A percentile compares a stretch with the other conserved stretches of the same genome.
Evolutionary conservation across 495 filamentous ascomycete genomes (phyloP).

Genomic region (Penicillium ucsense): DNA sequence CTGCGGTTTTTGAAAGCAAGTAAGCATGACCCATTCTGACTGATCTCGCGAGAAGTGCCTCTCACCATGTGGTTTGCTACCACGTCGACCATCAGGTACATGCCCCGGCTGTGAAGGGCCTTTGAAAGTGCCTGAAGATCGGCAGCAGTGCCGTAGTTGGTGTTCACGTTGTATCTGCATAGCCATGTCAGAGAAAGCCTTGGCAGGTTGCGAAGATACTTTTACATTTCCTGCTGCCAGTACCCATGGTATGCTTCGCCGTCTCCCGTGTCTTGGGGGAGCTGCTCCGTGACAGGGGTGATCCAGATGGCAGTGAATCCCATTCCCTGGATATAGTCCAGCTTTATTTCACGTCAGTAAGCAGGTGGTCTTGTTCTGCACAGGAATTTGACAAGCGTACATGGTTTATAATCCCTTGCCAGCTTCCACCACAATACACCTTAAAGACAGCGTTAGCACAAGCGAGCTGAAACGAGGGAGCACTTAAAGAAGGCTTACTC

Average conservation of each 20-base stretch:
- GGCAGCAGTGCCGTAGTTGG: constrained; percentile 51
- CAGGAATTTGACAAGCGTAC: constrained; percentile 24
- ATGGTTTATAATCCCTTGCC: constrained; percentile 60
- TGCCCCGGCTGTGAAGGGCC: constrained; percentile 51
- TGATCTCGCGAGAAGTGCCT: no score
- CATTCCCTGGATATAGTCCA: constrained; percentile 56
- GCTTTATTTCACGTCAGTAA: constrained; percentile 6
- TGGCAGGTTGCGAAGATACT: background rate
- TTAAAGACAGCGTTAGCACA: background rate
- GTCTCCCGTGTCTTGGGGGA: constrained; percentile 40
- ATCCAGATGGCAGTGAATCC: constrained; percentile 83
- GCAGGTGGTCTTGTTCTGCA: background rate
- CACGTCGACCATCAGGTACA: constrained; percentile 75
- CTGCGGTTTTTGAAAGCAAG: constrained; percentile 20
- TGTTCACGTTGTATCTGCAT: constrained; percentile 45
- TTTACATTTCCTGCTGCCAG: constrained; percentile 58
- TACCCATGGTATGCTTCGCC: constrained; percentile 64
- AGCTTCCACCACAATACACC: constrained; percentile 68
- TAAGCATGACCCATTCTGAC: constrained; percentile 17
- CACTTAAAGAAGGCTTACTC: constrained; percentile 12
- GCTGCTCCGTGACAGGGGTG: constrained; percentile 58
- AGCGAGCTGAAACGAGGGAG: background rate
- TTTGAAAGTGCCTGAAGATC: constrained; percentile 52
- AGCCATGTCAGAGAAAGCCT: background rate
- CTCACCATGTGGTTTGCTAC: constrained; percentile 67